Evolutionary conservation across 805 yeast genomes (phyloP), one percentile per base, ranked within the genome.

Genomic region (Cyberlindnera maritima): DNA sequence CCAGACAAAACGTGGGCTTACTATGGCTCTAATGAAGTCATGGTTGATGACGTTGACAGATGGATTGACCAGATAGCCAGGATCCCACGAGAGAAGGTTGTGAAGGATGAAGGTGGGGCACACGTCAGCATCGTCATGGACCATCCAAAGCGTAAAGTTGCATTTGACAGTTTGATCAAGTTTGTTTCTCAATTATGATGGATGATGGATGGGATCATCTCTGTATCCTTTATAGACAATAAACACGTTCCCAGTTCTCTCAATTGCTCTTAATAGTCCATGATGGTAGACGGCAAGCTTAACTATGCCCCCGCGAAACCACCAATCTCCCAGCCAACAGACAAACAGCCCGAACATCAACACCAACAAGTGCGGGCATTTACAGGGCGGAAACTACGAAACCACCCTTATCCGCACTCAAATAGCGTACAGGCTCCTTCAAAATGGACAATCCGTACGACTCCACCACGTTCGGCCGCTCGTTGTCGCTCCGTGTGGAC

Each of bases 401-500:
- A n/a, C n/a, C n/a, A n/a, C n/a, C n/a, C n/a, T n/a, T n/a, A n/a
- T n/a, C n/a, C 25, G 25, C 25, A 21, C 25, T 21, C 25, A 5
- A 21, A 6, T 21, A 5, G 5, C 25, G 8, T 21, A 21, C 25
- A 21, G 25, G 25, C 9, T 21, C 25, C 25, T 9, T 21, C 25
- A 21, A 21, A 31, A 44, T 19, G 32, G 12, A 15, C 19, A 36
- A 19, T 19, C 71, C 76, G 2, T 70, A 57, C 48, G 62, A 63
- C 15, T 75, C 88, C 12, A 65, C 77, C 12, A 85, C 94, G 1
- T 88, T 89, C 64, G 95, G 88, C 35, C 84, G 85, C 55, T 79
- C 95, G 18, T 78, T 92, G 45, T 85, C 94, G 44, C 66, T 92
- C 37, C 71, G 94, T 39, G 96, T 92, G 43, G 97, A 94, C 63